Conservation (phyloP, 805 yeast genomes). For the Suhomyces xylopsoci region DNA sequence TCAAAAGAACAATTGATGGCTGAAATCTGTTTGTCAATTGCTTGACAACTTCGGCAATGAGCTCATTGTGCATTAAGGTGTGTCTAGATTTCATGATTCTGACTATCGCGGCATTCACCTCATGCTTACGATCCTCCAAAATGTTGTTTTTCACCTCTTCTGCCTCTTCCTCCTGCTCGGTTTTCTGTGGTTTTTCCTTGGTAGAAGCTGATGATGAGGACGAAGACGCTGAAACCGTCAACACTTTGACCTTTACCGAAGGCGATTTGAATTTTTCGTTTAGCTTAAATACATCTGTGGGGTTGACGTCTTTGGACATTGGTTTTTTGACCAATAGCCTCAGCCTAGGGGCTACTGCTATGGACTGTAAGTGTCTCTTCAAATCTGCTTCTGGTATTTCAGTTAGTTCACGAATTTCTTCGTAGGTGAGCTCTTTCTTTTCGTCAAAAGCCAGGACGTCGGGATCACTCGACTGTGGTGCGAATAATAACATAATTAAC, state of each 20-base stretch:
- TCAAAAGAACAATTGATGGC: slow-evolving; percentile 65
- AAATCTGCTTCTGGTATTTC: slow-evolving; percentile 72
- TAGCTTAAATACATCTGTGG: slow-evolving; percentile 60
- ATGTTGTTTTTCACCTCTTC: slow-evolving; percentile 54
- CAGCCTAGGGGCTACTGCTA: slow-evolving; percentile 79
- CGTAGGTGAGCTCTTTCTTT: slow-evolving; percentile 51
- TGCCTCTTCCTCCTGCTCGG: slow-evolving; percentile 53
- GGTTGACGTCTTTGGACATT: slow-evolving; percentile 65
- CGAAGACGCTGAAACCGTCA: slow-evolving; percentile 54
- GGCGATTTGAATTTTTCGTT: slow-evolving; percentile 70
- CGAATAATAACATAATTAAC: slow-evolving; percentile 71
- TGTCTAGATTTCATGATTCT: slow-evolving; percentile 81
- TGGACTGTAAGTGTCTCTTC: slow-evolving; percentile 72
- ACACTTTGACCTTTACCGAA: slow-evolving; percentile 66
- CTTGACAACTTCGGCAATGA: slow-evolving; percentile 62
- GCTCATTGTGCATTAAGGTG: slow-evolving; percentile 56
- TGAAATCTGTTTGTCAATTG: slow-evolving; percentile 62
- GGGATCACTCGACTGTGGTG: slow-evolving; percentile 35
- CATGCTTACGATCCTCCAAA: slow-evolving; percentile 60
- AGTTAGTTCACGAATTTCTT: slow-evolving; percentile 63
- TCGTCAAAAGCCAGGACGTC: slow-evolving; percentile 48
- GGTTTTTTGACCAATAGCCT: slow-evolving; percentile 74
- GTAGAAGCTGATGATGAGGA: slow-evolving; percentile 14
- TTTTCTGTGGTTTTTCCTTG: slow-evolving; percentile 21
- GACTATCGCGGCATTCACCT: slow-evolving; percentile 82